Evolutionary conservation across 495 filamentous ascomycete genomes (phyloP).

Genomic region (Penicillium pancosmium): DNA sequence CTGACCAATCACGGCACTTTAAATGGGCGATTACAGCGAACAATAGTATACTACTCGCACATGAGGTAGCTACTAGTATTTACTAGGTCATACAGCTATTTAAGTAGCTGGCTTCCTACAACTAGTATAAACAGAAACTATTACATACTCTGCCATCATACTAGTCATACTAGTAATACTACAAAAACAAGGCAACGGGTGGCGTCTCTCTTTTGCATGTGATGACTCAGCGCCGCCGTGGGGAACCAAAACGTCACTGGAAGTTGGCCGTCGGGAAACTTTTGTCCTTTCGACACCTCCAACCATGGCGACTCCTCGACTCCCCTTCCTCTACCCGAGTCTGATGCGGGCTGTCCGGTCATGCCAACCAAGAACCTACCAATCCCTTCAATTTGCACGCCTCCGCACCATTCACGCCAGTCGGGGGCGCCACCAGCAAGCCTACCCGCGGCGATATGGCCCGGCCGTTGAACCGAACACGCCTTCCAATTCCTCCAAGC

Average conservation of each 20-base stretch:
- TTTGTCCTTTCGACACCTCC: conserved; percentile 14
- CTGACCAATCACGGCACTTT: conserved; percentile 7
- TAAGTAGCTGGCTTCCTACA: no score
- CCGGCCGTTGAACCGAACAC: conserved; percentile 50
- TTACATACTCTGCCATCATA: no score
- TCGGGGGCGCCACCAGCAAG: conserved; percentile 41
- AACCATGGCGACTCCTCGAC: conserved; percentile 65
- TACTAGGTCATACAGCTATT: no score
- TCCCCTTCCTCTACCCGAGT: conserved; percentile 77
- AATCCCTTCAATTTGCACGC: conserved; percentile 30
- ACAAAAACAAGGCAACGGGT: no score
- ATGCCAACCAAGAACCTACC: conserved; percentile 40
- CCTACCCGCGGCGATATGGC: conserved; percentile 54
- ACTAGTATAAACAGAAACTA: no score
- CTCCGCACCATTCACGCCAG: conserved; percentile 41
- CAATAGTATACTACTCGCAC: no score
- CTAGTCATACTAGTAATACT: no score
- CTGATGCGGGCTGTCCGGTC: conserved; percentile 52
- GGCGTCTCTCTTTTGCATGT: no score
- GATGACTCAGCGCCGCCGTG: conserved; percentile 24
- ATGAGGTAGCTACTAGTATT: no score
- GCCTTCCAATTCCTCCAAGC: conserved; percentile 35
- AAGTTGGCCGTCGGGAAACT: conserved; percentile 28
- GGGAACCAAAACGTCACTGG: conserved; percentile 33
- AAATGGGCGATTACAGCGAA: neutral